Evolutionary conservation across 345 rosid species (phyloP).

Genomic region (Garcia nutans): DNA sequence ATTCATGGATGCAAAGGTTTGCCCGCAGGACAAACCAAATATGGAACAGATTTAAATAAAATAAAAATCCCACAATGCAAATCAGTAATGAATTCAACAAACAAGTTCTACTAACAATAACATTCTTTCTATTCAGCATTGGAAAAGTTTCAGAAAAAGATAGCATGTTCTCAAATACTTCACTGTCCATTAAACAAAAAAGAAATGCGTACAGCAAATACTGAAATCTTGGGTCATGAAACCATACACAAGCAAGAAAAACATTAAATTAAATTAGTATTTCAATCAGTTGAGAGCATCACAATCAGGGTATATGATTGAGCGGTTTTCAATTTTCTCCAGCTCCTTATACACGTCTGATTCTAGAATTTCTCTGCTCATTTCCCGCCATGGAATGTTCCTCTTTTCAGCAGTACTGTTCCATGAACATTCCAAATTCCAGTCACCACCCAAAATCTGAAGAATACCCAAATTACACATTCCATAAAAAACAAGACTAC

Average conservation of each 20-base stretch:
- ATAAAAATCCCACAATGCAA: not conserved
- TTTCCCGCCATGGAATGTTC: constrained; percentile 57
- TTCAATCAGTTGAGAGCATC: constrained; percentile 13
- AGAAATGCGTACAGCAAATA: not conserved
- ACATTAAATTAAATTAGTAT: not conserved
- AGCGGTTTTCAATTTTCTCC: constrained; percentile 44
- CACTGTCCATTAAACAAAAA: not conserved
- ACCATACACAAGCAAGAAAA: not conserved
- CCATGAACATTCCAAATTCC: constrained; percentile 16
- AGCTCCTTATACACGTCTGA: constrained; percentile 65
- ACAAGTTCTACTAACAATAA: not conserved
- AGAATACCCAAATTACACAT: not conserved
- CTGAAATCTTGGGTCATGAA: not conserved
- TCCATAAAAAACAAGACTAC: not conserved
- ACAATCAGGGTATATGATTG: constrained; percentile 59
- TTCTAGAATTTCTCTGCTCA: constrained; percentile 51
- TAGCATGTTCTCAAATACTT: not conserved
- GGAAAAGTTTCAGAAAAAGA: too few species aligned
- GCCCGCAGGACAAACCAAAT: too few species aligned
- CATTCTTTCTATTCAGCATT: too few species aligned
- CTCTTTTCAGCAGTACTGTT: constrained; percentile 66
- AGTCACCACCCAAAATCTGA: constrained; percentile 3
- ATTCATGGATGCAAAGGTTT: too few species aligned
- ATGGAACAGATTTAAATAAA: too few species aligned
- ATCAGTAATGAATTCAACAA: not conserved